Base-by-base conservation (phyloP, 2,329 filamentous ascomycete genomes). In the Pseudocercospora pini-densiflorae region DNA sequence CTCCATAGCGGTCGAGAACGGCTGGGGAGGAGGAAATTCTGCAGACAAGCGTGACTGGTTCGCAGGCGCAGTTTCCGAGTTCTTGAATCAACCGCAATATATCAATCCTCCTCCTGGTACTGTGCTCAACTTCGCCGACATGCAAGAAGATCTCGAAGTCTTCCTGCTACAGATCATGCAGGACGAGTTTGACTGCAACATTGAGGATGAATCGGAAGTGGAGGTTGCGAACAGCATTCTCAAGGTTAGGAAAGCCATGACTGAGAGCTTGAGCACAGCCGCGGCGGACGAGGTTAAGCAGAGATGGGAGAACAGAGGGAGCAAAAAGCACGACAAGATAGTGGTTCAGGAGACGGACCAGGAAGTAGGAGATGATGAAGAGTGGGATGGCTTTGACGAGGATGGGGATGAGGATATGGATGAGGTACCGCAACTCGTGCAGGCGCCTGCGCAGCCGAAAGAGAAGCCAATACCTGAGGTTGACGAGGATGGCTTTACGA, bases 1-100 rank as follows among this genome's bases (percentile, higher is more conserved):
- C 62, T 91, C 90, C 58, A 89, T 97, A 76, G 93, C 95, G 55
- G 92, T 97, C 53, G 87, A 92, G 77, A 93, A 92, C 79, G 85
- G 88, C 81, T 97, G 94, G 91, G 95, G 94, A 74, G 95, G 94
- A 1, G 88, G 92, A 47, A 89, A 93, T 76, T 90, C 89, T 23
- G 79, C 85, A 67, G 93, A 96, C 80, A 98, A 98, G 83, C 91
- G 94, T 75, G 94, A 97, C 85, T 98, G 94, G 94, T 92, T 99
- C 75, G 94, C 92, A 60, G 94, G 93, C 70, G 92, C 91, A 51
- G 85, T 98, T 61, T 90, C 90, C 66, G 92, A 97, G 27, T 88
- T 97, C 69, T 90, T 97, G 73, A 83, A 58, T 31, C 55, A 58
- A 24, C 55, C 29, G n/a, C 55, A 58, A n/a, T 58, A 58, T 7